phyloP scores from a whole-genome alignment of 2,329 filamentous ascomycete species.

The Trichophyton simii region DNA sequence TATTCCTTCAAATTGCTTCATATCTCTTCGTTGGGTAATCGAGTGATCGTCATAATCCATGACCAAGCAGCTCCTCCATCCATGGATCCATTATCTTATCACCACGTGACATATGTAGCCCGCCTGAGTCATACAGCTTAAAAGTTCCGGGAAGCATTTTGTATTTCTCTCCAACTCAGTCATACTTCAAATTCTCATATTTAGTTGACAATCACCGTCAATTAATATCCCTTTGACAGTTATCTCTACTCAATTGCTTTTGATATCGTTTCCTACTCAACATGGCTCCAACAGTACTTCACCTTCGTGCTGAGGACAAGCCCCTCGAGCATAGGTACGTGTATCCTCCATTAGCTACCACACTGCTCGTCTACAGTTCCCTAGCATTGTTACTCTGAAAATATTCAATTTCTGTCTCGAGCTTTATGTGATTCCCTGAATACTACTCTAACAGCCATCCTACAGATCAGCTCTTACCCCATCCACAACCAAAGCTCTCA shows the following conservation, averaged over 20 bases:
- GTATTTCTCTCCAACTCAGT: no score
- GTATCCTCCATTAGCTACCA: neutral
- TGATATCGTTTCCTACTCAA: neutral
- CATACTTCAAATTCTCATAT: neutral
- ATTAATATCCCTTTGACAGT: neutral
- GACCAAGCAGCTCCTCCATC: no score
- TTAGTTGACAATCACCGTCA: neutral
- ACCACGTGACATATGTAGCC: neutral
- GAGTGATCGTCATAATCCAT: neutral
- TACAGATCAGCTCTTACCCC: slow-evolving; percentile 19
- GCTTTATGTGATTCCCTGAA: neutral
- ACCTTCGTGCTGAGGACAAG: slow-evolving; percentile 17
- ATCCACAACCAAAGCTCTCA: slow-evolving; percentile 28
- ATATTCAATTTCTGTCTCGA: neutral
- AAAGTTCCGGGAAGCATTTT: neutral
- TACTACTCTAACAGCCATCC: neutral
- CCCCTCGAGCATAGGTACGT: slow-evolving; percentile 15
- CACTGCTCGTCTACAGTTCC: neutral
- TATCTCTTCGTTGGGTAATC: neutral
- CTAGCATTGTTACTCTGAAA: neutral
- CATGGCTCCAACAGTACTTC: slow-evolving; percentile 10
- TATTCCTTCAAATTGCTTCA: neutral
- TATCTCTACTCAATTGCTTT: neutral
- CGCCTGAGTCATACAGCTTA: neutral
- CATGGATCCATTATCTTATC: no score